Evolutionary conservation across 192 early-diverging fungal genomes (phyloP), one percentile per base, ranked within the genome.

Genomic region (Umbelopsis sp.): DNA sequence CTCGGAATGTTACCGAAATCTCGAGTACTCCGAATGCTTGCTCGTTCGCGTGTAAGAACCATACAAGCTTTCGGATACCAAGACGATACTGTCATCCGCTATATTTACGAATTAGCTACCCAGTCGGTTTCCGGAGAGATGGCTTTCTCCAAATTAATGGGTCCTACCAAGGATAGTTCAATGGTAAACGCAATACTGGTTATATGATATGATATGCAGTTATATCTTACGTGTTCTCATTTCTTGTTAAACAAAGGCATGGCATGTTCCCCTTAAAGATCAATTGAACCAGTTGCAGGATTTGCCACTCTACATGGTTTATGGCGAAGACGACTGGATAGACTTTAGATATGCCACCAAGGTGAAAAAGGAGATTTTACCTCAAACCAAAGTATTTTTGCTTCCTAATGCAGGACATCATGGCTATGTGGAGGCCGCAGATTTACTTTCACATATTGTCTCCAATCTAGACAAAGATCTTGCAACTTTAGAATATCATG

Each of bases 281-380:
- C 26, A 54, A 24, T 41, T 74, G 32, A 45, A 59, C 21, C 24
- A 52, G 16, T 24, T 74, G 29, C 41, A 51, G 7, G 73, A 69
- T 26, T 45, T 74, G 47, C 66, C 66, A 24, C 26, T 74, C 22
- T 43, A 25, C 24, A 16, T 74, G 16, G 41, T 69, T 0, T 74
- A 74, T 69, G 73, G 73, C 44, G 65, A 74, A 38, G 21, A 68
- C 47, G 73, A 74, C 47, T 74, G 73, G 73, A 74, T 74, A 25
- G 73, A 74, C 52, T 45, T 47, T 25, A 69, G 21, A 34, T 74
- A 68, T 53, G 65, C 62, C 22, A 44, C 45, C 36, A 26, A 52
- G 24, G 65, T 67, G 8, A 22, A 36, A 21, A 74, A 53, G 25
- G n/a, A 62, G 12, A 62, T 62, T 62, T 62, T 62, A 34, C 56